These are phyloP conservation scores for Phytophthora agathidicida DNA, from an alignment of 352 stramenopile genomes.

Conservation along the genomic window DNA sequence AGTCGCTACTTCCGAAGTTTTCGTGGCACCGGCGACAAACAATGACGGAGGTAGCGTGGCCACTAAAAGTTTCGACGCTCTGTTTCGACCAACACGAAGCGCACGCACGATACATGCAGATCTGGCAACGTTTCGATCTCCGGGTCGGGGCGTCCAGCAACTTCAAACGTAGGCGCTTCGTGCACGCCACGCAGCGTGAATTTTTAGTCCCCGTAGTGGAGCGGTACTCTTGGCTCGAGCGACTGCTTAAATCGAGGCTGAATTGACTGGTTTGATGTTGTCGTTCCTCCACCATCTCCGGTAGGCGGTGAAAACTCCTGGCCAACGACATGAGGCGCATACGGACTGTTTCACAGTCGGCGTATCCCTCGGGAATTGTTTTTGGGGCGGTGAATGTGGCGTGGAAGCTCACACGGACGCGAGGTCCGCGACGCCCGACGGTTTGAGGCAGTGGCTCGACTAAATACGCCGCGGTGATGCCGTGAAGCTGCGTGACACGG, in stretches of 20 bases:
- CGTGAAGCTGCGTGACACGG: slow-evolving; percentile 44
- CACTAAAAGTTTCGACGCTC: slow-evolving; percentile 47
- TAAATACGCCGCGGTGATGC: slow-evolving; percentile 41
- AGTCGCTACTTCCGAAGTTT: slow-evolving; percentile 44
- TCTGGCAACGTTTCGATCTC: slow-evolving; percentile 43
- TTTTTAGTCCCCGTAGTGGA: slow-evolving; percentile 26
- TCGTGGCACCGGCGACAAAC: slow-evolving; percentile 53
- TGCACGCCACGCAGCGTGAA: slow-evolving; percentile 47
- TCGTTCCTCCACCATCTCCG: slow-evolving; percentile 35
- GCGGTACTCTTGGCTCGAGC: slow-evolving; percentile 11
- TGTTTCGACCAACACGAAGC: slow-evolving; percentile 44
- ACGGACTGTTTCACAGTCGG: slow-evolving; percentile 30
- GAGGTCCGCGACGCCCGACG: slow-evolving; percentile 12
- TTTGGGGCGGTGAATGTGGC: slow-evolving; percentile 31
- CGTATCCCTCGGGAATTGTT: slow-evolving; percentile 17
- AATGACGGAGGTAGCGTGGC: slow-evolving; percentile 31
- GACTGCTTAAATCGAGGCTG: slow-evolving; percentile 15
- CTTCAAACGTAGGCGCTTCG: slow-evolving; percentile 42
- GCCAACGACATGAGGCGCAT: slow-evolving; percentile 32
- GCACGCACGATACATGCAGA: slow-evolving; percentile 54
- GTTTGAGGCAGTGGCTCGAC: slow-evolving; percentile 37
- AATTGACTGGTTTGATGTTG: slow-evolving; percentile 13
- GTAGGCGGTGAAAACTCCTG: slow-evolving; percentile 35
- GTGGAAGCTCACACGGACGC: slow-evolving; percentile 52
- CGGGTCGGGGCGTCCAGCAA: slow-evolving; percentile 37